Conservation (phyloP, 495 filamentous ascomycete genomes). For the Corynascus novoguineensis region DNA sequence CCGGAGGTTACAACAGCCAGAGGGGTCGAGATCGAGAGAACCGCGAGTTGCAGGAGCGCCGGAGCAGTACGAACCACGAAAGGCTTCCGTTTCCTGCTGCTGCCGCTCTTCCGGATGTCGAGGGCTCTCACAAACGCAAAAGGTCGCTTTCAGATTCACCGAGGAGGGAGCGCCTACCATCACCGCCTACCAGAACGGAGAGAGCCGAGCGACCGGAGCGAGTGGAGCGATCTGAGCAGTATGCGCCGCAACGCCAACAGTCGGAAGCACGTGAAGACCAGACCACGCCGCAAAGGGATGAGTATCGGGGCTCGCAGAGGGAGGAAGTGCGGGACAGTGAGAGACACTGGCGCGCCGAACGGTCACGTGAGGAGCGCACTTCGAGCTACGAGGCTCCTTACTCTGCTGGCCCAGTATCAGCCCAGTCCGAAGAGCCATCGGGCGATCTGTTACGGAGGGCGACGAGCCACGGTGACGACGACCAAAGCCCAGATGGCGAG, state of each 20-base stretch:
- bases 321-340: conserved; percentile 22
- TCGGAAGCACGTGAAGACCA: conserved; percentile 41
- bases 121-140: conserved; percentile 50
- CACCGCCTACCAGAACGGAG: conserved; percentile 20
- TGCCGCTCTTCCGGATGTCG: conserved; percentile 34
- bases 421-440: conserved; percentile 42
- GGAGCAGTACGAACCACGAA: conserved; percentile 33
- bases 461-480: conserved; percentile 34
- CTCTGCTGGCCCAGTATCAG: conserved; percentile 37
- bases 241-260: conserved; percentile 27
- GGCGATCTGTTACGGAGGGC: conserved; percentile 38
- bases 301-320: conserved; percentile 37
- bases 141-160: conserved; percentile 44
- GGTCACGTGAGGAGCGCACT: conserved; percentile 36
- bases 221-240: conserved; percentile 25
- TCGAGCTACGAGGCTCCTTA: conserved; percentile 40
- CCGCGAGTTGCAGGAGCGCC: conserved; percentile 23
- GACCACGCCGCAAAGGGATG: conserved; percentile 32
- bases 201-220: conserved; percentile 9
- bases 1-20: conserved; percentile 30
- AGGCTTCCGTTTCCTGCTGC: conserved; percentile 34
- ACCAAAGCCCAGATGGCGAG: conserved; percentile 47
- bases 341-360: conserved; percentile 43
- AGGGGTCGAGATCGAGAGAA: conserved; percentile 24
- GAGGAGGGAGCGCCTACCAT: conserved; percentile 29